Percentiles rank a stretch among this genome's conserved stretches.
Evolutionary conservation across 2,329 filamentous ascomycete species (phyloP).

Genomic region (Fusarium dlaminii): DNA sequence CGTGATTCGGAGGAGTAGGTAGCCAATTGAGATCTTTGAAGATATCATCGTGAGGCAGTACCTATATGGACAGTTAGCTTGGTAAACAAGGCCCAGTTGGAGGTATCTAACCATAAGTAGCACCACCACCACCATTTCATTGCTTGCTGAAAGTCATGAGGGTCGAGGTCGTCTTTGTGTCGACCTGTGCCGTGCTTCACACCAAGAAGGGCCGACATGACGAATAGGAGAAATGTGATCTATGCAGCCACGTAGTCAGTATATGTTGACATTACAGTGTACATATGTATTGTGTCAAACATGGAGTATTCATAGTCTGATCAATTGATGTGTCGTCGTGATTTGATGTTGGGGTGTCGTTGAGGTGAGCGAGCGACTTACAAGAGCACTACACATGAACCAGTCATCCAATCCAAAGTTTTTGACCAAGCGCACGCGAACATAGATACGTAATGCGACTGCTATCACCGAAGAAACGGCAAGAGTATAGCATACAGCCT

Average conservation of each 20-base stretch:
- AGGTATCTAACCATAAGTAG: conserved; percentile 40
- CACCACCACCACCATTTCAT: conserved; percentile 53
- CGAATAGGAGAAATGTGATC: conserved; percentile 51
- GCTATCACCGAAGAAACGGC: conserved; percentile 42
- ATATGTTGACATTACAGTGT: neutral
- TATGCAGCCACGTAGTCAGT: conserved; percentile 12
- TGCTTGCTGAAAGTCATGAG: conserved; percentile 42
- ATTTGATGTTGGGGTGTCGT: neutral
- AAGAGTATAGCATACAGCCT: conserved; percentile 46
- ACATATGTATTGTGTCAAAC: neutral
- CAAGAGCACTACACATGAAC: conserved; percentile 50
- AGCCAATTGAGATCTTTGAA: conserved; percentile 55
- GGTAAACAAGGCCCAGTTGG: too few species aligned
- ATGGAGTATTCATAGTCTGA: neutral
- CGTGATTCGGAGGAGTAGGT: conserved; percentile 54
- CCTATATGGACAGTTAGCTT: conserved; percentile 7
- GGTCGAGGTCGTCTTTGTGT: conserved; percentile 46
- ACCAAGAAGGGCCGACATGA: conserved; percentile 47
- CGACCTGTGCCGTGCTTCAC: conserved; percentile 54
- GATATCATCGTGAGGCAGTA: conserved; percentile 50
- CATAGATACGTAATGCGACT: conserved; percentile 47
- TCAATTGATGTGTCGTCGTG: neutral
- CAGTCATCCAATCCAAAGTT: conserved; percentile 53
- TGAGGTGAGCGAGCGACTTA: conserved; percentile 14
- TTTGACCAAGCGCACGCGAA: conserved; percentile 48